These are phyloP conservation scores for Penicillium cataractarum DNA, from an alignment of 495 filamentous ascomycete genomes.

Conservation along the genomic window DNA sequence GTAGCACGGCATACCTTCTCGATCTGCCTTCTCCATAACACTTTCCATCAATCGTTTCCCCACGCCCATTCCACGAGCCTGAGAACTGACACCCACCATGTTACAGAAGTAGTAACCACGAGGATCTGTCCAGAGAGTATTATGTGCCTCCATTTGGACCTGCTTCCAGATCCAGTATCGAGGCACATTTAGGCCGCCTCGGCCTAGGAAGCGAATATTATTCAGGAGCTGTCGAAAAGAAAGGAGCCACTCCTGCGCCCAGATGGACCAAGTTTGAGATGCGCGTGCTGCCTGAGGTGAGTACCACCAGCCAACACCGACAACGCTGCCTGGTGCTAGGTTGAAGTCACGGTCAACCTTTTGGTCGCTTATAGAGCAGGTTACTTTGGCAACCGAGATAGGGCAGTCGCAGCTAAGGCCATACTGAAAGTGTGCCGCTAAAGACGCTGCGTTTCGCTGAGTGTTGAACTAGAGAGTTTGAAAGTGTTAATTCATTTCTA, in stretches of 20 bases:
- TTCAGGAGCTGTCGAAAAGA: conserved; percentile 62
- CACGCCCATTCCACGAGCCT: conserved; percentile 61
- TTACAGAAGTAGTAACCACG: conserved; percentile 72
- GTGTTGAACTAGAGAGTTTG: conserved; percentile 48
- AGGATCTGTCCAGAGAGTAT: conserved; percentile 40
- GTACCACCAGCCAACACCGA: conserved; percentile 69
- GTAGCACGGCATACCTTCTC: conserved; percentile 63
- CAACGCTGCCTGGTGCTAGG: conserved; percentile 39
- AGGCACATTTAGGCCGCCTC: conserved; percentile 62
- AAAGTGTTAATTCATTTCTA: conserved; percentile 5
- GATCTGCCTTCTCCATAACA: conserved; percentile 61
- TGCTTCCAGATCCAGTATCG: conserved; percentile 63
- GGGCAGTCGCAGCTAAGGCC: conserved; percentile 62
- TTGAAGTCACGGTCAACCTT: conserved; percentile 22
- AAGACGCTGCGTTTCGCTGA: conserved; percentile 63
- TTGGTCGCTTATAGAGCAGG: conserved; percentile 16
- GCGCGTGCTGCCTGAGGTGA: conserved; percentile 46
- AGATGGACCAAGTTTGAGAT: conserved; percentile 56
- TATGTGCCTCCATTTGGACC: conserved; percentile 44
- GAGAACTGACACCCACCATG: conserved; percentile 65
- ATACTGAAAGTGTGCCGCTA: conserved; percentile 63
- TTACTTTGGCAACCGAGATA: conserved; percentile 63
- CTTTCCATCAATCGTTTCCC: conserved; percentile 60
- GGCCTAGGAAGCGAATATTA: conserved; percentile 63
- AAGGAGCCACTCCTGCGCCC: conserved; percentile 60